Evolutionary conservation across 768 basidiomycete genomes (phyloP), one percentile per base, ranked within the genome.

Genomic region (Xerocomellus amylosporus): DNA sequence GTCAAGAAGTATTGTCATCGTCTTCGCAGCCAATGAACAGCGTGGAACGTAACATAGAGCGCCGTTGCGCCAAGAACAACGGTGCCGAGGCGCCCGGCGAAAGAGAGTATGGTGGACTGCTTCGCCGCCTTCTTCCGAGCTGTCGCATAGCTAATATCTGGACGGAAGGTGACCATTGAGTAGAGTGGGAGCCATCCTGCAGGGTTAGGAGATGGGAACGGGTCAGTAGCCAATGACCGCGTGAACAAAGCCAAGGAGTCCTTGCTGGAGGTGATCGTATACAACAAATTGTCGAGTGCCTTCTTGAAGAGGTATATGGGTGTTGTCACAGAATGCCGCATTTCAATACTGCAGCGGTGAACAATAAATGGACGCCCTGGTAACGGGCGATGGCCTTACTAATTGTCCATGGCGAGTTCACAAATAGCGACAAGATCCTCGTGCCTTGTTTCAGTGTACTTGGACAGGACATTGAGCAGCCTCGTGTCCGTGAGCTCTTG

Each of bases 161-260:
- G 92, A 39, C 96, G 83, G 76, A 99, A 99, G 41, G 96, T 98
- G 60, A 97, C 88, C 95, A 98, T 97, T 33, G 92, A 92, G 72
- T 99, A 99, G 46, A 96, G 78, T 53, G 93, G 90, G 48, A 94
- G 80, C 95, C 95, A 98, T 36, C 91, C 93, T 59, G 70, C 68
- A 41, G 86, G 87, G 56, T 77, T 72, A 55, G 69, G 68, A 55
- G 84, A 69, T 34, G 84, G 81, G 71, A 87, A 91, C 10, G 87
- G 78, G 45, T 77, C 68, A 55, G 69, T 75, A 58, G 80, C 72
- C 58, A 85, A 62, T 42, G 60, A 64, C 51, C 79, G 77, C 41
- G 73, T 73, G 61, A 84, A 69, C 57, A 76, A 75, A 55, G 73
- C 66, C 52, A 82, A 68, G 47, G 80, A 74, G 63, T 77, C 73